These are phyloP conservation scores for Theobroma cacao DNA, from an alignment of 345 rosid species.

Conservation along the genomic window DNA sequence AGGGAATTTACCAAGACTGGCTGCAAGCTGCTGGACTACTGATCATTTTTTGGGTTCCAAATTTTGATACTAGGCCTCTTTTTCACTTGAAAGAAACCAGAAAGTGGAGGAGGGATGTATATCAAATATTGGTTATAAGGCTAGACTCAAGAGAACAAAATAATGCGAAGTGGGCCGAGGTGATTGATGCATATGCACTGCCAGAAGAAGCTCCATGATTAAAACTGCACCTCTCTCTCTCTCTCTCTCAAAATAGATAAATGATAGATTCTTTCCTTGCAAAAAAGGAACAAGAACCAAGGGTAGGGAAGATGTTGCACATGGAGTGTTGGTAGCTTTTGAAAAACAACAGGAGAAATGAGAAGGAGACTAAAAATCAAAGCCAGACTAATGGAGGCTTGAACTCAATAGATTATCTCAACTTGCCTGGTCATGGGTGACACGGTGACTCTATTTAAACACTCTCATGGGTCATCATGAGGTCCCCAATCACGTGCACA, in stretches of 20 bases:
- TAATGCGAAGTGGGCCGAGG: slow-evolving; percentile 46
- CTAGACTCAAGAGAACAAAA: slow-evolving; percentile 24
- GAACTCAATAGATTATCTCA: slow-evolving; percentile 16
- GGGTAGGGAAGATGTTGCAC: slow-evolving; percentile 51
- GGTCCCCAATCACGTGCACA: slow-evolving; percentile 36
- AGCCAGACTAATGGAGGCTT: background rate
- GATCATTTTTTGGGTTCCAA: slow-evolving; percentile 31
- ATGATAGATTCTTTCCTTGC: slow-evolving; percentile 33
- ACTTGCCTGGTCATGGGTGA: slow-evolving; percentile 28
- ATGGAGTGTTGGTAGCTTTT: slow-evolving; percentile 44
- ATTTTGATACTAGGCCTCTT: background rate
- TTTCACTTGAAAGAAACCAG: slow-evolving; percentile 2
- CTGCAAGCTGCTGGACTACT: slow-evolving; percentile 34
- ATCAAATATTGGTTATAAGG: background rate
- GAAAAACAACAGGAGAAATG: background rate
- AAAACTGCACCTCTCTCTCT: slow-evolving; percentile 32
- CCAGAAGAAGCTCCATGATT: slow-evolving; percentile 56
- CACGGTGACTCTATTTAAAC: slow-evolving; percentile 23
- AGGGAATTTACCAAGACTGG: slow-evolving; percentile 41
- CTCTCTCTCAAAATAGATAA: slow-evolving; percentile 12
- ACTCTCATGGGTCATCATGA: background rate
- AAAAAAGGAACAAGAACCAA: slow-evolving; percentile 29
- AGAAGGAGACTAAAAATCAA: slow-evolving; percentile 5
- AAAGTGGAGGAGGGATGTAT: background rate
- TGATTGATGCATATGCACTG: slow-evolving; percentile 55